Evolutionary conservation across 2,329 filamentous ascomycete species (phyloP).

Genomic region (Trichoderma aggressivum): DNA sequence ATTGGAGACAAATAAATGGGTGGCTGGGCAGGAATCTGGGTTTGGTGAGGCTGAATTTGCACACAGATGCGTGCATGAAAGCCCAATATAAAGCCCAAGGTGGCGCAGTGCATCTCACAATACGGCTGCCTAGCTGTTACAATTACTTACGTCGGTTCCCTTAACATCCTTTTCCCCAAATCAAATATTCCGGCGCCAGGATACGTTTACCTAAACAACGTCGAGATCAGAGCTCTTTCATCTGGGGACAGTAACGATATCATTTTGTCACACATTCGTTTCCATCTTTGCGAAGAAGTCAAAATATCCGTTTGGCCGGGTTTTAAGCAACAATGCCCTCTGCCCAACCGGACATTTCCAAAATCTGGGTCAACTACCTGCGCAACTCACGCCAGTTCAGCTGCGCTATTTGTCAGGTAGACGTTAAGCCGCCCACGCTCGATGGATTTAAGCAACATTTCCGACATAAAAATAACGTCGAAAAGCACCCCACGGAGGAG

Average conservation of each 20-base stretch:
- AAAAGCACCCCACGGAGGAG: constrained; percentile 25
- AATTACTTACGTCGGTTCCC: background rate
- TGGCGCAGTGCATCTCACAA: background rate
- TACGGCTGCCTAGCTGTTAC: background rate
- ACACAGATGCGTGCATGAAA: background rate
- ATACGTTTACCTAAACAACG: background rate
- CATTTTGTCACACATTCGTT: background rate
- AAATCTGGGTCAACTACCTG: constrained; percentile 26
- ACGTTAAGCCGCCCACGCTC: constrained; percentile 24
- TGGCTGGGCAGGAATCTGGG: background rate
- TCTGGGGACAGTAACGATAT: background rate
- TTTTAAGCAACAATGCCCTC: background rate
- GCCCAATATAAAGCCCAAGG: background rate
- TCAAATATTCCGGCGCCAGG: background rate
- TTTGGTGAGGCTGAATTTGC: background rate
- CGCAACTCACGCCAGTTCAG: constrained; percentile 25
- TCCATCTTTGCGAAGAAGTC: background rate
- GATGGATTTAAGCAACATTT: constrained; percentile 29
- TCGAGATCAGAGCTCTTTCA: background rate
- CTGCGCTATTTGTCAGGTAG: constrained; percentile 27
- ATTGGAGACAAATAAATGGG: background rate
- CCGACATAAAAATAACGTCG: constrained; percentile 4
- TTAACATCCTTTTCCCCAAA: background rate
- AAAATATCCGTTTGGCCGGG: background rate
- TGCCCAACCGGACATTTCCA: background rate